Base-by-base conservation (phyloP, 805 yeast species). In the Middelhovenomyces tepae region DNA sequence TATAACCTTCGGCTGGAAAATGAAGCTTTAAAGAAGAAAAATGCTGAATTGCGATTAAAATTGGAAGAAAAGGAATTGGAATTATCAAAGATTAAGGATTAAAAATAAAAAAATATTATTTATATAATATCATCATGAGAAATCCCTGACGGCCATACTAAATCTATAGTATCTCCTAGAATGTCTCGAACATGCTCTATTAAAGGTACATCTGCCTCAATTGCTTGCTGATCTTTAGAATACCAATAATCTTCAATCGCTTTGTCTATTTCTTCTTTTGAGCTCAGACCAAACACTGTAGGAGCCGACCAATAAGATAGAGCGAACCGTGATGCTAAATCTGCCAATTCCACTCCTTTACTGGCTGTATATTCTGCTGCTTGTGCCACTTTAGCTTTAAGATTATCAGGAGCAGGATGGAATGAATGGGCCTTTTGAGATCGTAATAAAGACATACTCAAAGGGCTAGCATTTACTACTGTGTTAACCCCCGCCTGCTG, bases 371-470 rank as follows among this genome's bases (percentile, higher is more conserved):
- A 57, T 20, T 57, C 50, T 2, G 75, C 76, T 0, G 72, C 74
- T 28, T 50, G 42, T 19, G 51, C 47, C 9, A 70, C 67, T 26
- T 54, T 47, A 1, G 60, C 58, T 41, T 69, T 75, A 40, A 87
- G 60, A n/a, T 54, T 69, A 10, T 54, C 45, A 0, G 77, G 59
- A 3, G 84, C 91, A 0, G 95, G 96, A 49, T 87, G 96, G 67
- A 86, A 89, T 1, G 65, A 48, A 42, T 71, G 78, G 0, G 94
- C 78, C 21, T 66, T 61, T 16, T 67, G 75, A 0, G 79, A 69
- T 38, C 94, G 67, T 36, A 87, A 62, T 36, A 87, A 56, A 3
- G 95, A 82, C 97, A 87, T 87, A 35, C 87, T 74, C 39, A 89
- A 62, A 23, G 91, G 86, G 1, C 94, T 81, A 3, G 89, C 95